Evolutionary conservation across 176 grass and related monocot species (phyloP).

Genomic region (Oryza officinalis): DNA sequence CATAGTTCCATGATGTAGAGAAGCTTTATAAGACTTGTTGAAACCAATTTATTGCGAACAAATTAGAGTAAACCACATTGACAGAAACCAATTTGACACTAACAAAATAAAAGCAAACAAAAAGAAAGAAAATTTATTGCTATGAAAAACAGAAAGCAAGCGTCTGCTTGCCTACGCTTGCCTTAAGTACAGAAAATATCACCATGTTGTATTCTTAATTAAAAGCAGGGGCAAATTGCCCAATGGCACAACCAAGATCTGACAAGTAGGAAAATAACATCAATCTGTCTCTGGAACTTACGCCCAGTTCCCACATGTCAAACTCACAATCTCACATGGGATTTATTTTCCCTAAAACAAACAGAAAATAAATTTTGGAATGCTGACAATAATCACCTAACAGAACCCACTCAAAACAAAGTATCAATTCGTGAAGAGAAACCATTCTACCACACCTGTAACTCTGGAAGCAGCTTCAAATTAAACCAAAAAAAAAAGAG

Average conservation of each 20-base stretch:
- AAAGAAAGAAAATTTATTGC: not conserved
- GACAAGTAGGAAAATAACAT: not conserved
- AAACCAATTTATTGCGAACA: not conserved
- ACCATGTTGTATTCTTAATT: conserved; percentile 5
- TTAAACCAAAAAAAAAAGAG: not conserved
- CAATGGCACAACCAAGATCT: not conserved
- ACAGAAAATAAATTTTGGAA: not conserved
- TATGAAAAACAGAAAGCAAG: not conserved
- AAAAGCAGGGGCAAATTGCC: not conserved
- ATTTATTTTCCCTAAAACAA: not conserved
- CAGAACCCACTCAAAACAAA: not conserved
- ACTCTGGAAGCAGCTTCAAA: not conserved
- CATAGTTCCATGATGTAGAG: conserved; percentile 7
- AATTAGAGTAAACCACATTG: conserved; percentile 19
- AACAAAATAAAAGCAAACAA: not conserved
- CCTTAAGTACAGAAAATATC: not conserved
- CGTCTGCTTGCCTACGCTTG: not conserved
- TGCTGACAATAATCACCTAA: not conserved
- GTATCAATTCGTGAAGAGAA: not conserved
- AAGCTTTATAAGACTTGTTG: not conserved
- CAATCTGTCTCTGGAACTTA: not conserved
- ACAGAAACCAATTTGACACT: conserved; percentile 11
- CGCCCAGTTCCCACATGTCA: not conserved
- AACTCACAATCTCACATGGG: not conserved
- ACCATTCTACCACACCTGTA: not conserved